Percentiles rank a stretch among this genome's conserved stretches.
phyloP scores from a whole-genome alignment of 176 grass and related monocot genomes.

The Echinochloa phyllopogon region DNA sequence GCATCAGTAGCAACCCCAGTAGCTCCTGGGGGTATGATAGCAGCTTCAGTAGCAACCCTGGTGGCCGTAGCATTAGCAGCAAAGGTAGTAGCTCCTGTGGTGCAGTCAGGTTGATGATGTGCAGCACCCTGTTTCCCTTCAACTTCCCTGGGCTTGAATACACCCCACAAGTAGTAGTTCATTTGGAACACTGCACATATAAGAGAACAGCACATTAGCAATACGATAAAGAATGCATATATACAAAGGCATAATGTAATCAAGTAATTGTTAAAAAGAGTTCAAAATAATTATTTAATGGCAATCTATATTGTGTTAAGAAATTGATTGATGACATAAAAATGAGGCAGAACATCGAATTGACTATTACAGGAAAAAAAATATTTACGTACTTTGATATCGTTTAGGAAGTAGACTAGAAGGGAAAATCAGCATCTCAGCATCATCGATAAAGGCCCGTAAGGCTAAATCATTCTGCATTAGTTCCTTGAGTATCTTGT shows the following conservation, averaged over 20 bases:
- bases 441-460: constrained; percentile 24
- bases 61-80: not conserved
- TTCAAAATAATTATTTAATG: no score
- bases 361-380: not conserved
- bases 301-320: not conserved
- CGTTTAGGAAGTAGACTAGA: constrained; percentile 51
- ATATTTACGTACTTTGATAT: constrained; percentile 51
- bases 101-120: not conserved
- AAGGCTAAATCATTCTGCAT: constrained; percentile 49
- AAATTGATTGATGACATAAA: not conserved
- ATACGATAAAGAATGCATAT: not conserved
- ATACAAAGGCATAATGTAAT: no score
- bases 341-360: not conserved
- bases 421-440: constrained; percentile 54
- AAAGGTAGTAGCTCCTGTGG: not conserved
- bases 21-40: not conserved
- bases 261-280: no score
- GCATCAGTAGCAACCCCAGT: not conserved
- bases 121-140: not conserved
- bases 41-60: not conserved
- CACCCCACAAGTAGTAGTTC: constrained; percentile 18
- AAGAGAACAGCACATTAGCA: not conserved
- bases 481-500: constrained; percentile 43
- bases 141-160: constrained; percentile 8
- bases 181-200: not conserved